Conservation (phyloP, 1,139 yeast genomes). For the Tardiomyces blankii region DNA sequence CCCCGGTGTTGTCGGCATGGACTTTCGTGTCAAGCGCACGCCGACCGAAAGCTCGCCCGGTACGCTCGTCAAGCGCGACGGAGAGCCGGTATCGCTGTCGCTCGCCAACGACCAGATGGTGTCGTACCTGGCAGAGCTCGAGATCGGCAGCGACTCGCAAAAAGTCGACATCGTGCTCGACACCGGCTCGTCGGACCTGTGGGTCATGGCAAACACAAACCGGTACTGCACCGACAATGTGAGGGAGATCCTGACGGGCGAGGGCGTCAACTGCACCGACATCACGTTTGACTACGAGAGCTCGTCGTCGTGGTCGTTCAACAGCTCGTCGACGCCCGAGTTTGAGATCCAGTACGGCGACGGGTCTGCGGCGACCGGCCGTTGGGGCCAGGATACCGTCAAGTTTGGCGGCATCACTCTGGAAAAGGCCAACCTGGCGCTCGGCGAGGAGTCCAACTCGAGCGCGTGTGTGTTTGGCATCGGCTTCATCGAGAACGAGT, state of each 20-base stretch:
- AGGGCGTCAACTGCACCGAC: slow-evolving; percentile 6
- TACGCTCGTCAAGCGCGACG: not conserved
- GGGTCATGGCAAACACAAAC: slow-evolving; percentile 4
- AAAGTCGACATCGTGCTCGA: slow-evolving; percentile 4
- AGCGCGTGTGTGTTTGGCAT: slow-evolving; percentile 10
- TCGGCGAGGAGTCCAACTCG: not conserved
- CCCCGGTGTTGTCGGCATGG: not conserved
- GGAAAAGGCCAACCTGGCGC: not conserved
- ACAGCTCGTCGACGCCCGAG: slow-evolving; percentile 5
- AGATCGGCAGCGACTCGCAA: slow-evolving; percentile 9
- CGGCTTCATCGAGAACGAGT: slow-evolving; percentile 13
- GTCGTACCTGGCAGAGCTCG: slow-evolving; percentile 1
- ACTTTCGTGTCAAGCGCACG: not conserved
- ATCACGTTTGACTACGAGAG: slow-evolving; percentile 11
- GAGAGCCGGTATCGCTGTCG: not conserved
- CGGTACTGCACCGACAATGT: slow-evolving; percentile 41
- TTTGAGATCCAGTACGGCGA: slow-evolving; percentile 14
- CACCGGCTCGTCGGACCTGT: slow-evolving; percentile 10
- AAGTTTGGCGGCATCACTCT: not conserved
- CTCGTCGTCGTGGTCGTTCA: slow-evolving; percentile 8
- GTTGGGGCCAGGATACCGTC: not conserved
- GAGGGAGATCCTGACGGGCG: not conserved
- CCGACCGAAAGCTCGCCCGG: not conserved
- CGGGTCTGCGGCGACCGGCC: slow-evolving; percentile 1
- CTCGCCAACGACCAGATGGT: not conserved